Conservation (phyloP, 1,284 basidiomycete genomes). For the Naganishia sp. region DNA sequence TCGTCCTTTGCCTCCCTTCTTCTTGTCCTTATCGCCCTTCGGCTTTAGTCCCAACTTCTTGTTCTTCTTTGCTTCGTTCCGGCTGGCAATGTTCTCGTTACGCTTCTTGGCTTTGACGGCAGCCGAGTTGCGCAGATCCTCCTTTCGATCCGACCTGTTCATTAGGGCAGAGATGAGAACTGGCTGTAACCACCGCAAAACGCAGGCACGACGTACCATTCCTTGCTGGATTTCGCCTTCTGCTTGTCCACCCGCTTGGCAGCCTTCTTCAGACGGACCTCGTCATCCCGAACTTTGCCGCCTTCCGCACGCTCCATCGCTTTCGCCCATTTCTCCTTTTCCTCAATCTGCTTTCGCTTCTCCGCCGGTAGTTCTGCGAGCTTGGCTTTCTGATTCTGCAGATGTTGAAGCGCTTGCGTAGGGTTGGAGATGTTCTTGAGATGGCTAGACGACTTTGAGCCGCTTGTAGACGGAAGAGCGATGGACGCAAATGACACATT, state of each 20-base stretch:
- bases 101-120: conserved; percentile 84
- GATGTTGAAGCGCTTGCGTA: conserved; percentile 75
- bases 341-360: conserved; percentile 72
- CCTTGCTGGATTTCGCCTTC: conserved; percentile 76
- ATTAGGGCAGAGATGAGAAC: neutral
- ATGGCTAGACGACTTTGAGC: conserved; percentile 61
- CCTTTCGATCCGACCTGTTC: conserved; percentile 77
- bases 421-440: conserved; percentile 66
- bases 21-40: conserved; percentile 57
- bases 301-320: conserved; percentile 80
- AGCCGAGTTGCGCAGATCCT: conserved; percentile 69
- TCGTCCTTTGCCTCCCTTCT: conserved; percentile 13
- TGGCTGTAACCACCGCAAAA: neutral
- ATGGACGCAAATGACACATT: conserved; percentile 72
- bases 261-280: conserved; percentile 78
- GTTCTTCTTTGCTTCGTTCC: conserved; percentile 74
- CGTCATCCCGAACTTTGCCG: conserved; percentile 82
- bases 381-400: conserved; percentile 71
- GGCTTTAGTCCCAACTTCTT: conserved; percentile 66
- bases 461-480: conserved; percentile 51
- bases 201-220: conserved; percentile 64
- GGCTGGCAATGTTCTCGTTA: conserved; percentile 78
- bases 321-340: conserved; percentile 81
- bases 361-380: conserved; percentile 72
- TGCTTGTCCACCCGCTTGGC: conserved; percentile 85